A percentile compares a stretch with the other conserved stretches of the same genome.
These are phyloP conservation scores for Saccharomycopsis fibuligera DNA, from an alignment of 805 yeast genomes.

Conservation along the genomic window DNA sequence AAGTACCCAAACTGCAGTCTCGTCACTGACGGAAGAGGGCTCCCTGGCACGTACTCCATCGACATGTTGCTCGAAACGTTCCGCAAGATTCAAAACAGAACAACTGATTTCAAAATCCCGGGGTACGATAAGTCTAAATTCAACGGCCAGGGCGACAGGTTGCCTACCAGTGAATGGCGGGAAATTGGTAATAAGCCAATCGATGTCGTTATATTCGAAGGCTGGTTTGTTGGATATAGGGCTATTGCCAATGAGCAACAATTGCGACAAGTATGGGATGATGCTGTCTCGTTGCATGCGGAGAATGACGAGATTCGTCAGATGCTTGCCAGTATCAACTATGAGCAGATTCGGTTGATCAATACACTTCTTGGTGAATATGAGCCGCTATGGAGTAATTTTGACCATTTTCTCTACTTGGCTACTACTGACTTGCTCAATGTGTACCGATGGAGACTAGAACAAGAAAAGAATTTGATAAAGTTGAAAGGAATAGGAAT, in stretches of 20 bases:
- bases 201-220: slow-evolving; percentile 76
- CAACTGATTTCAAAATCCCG: slow-evolving; percentile 42
- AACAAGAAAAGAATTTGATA: slow-evolving; percentile 62
- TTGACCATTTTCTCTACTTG: slow-evolving; percentile 56
- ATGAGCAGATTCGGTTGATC: slow-evolving; percentile 32
- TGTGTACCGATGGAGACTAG: slow-evolving; percentile 73
- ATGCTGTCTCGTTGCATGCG: slow-evolving; percentile 10
- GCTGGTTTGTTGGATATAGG: slow-evolving; percentile 86
- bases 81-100: slow-evolving; percentile 25
- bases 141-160: slow-evolving; percentile 76
- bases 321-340: slow-evolving; percentile 26
- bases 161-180: slow-evolving; percentile 35
- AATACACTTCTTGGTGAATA: slow-evolving; percentile 51
- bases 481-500: slow-evolving; percentile 60
- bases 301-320: slow-evolving; percentile 22
- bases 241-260: slow-evolving; percentile 32
- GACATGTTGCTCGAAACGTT: slow-evolving; percentile 33
- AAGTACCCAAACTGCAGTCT: slow-evolving; percentile 43
- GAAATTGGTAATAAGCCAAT: slow-evolving; percentile 31
- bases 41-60: slow-evolving; percentile 92
- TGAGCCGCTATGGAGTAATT: slow-evolving; percentile 45
- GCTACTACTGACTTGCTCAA: slow-evolving; percentile 52
- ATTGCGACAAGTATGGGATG: slow-evolving; percentile 26
- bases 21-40: slow-evolving; percentile 66
- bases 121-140: slow-evolving; percentile 69